These are phyloP conservation scores for Hymenoscyphus albidus DNA, from an alignment of 2,329 filamentous ascomycete genomes.

Conservation along the genomic window DNA sequence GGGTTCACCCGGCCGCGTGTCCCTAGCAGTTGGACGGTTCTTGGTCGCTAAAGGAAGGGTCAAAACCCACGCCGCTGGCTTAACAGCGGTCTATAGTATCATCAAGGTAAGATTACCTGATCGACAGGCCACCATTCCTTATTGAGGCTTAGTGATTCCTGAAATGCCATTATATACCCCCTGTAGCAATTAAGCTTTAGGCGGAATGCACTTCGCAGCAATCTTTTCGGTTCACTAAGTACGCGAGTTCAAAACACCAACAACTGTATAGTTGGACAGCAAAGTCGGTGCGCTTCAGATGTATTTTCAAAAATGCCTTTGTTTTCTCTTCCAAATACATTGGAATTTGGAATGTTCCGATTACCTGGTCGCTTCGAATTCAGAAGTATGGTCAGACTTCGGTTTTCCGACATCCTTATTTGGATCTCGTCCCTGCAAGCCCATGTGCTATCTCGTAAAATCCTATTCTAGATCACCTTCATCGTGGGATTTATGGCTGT, in stretches of 20 bases:
- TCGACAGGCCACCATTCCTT: background rate
- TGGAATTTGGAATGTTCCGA: too few species aligned
- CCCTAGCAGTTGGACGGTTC: background rate
- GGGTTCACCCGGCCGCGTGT: background rate
- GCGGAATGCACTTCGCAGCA: too few species aligned
- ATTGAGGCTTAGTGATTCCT: background rate
- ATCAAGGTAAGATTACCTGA: background rate
- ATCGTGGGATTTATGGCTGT: background rate
- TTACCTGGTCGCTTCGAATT: too few species aligned
- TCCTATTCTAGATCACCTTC: background rate
- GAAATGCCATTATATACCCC: background rate
- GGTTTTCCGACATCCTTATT: background rate
- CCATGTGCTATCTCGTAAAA: background rate
- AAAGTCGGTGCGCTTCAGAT: too few species aligned
- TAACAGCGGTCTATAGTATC: background rate
- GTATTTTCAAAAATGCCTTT: too few species aligned
- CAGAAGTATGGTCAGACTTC: too few species aligned
- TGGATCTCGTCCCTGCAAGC: background rate
- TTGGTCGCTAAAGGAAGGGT: background rate
- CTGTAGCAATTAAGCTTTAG: too few species aligned
- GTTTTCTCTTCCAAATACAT: too few species aligned
- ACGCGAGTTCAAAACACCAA: too few species aligned
- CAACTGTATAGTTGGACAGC: too few species aligned
- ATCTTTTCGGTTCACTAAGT: too few species aligned
- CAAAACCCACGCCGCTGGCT: background rate